These are phyloP conservation scores for Penicillium maclennaniae DNA, from an alignment of 495 filamentous ascomycete genomes.

Conservation along the genomic window DNA sequence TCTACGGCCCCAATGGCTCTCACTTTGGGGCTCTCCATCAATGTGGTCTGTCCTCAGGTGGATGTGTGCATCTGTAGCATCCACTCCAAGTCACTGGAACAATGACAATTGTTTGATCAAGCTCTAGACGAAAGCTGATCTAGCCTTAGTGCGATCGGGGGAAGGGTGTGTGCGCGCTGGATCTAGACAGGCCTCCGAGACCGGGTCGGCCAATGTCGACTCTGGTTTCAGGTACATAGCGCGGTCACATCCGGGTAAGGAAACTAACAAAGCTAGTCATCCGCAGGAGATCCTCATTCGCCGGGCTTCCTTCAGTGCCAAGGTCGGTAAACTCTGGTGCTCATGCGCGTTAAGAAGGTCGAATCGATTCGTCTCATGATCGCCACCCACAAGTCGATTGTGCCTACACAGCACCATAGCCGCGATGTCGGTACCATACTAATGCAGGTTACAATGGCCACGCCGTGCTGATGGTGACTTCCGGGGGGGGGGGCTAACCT, in stretches of 20 bases:
- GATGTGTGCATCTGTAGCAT: no score
- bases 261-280: not conserved
- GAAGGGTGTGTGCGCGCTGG: conserved; percentile 3
- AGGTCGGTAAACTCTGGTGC: not conserved
- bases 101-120: not conserved
- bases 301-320: not conserved
- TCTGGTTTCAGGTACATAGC: not conserved
- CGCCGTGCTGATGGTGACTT: not conserved
- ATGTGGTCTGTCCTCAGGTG: not conserved
- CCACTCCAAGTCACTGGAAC: no score
- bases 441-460: no score
- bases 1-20: conserved; percentile 3
- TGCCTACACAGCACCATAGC: not conserved
- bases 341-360: not conserved
- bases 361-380: not conserved
- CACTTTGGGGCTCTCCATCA: not conserved
- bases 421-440: no score
- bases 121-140: not conserved
- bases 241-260: not conserved
- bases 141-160: conserved; percentile 5
- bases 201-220: not conserved
- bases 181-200: conserved; percentile 6
- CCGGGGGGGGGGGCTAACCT: not conserved
- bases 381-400: not conserved
- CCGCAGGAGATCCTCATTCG: not conserved